Conservation (phyloP, 2,329 filamentous ascomycete genomes). For the Diaporthe sp. region DNA sequence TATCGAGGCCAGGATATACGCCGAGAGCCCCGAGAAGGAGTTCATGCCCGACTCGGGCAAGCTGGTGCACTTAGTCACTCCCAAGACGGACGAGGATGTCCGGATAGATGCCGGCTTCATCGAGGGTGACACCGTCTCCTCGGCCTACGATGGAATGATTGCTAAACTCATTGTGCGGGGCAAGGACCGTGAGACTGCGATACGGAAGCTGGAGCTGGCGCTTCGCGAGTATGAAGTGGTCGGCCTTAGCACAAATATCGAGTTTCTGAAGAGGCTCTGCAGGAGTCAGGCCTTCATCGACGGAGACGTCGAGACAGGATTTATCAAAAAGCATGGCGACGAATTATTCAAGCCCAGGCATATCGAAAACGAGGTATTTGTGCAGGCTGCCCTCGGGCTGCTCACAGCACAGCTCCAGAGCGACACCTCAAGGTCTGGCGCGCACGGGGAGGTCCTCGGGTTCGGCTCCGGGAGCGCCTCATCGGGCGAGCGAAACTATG, state of each 20-base stretch:
- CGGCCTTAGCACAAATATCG: constrained; percentile 93
- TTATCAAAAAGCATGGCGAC: constrained; percentile 88
- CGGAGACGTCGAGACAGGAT: constrained; percentile 94
- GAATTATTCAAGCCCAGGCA: constrained; percentile 79
- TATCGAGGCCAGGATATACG: constrained; percentile 96
- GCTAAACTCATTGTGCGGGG: constrained; percentile 96
- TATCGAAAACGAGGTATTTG: constrained; percentile 80
- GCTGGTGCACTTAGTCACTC: constrained; percentile 85
- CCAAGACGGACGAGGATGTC: constrained; percentile 77
- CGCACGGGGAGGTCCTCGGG: constrained; percentile 67
- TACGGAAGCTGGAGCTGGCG: constrained; percentile 85
- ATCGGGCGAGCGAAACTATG: constrained; percentile 61
- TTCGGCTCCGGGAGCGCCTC: constrained; percentile 62
- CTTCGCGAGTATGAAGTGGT: constrained; percentile 93
- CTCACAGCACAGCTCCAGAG: constrained; percentile 64
- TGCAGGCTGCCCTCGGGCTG: constrained; percentile 88
- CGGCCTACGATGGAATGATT: constrained; percentile 99
- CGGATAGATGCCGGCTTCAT: constrained; percentile 95
- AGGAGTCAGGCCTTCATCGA: constrained; percentile 84
- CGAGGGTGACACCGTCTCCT: constrained; percentile 90
- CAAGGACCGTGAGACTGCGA: constrained; percentile 81
- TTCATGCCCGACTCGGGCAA: constrained; percentile 96
- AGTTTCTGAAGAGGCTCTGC: constrained; percentile 93
- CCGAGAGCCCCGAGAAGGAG: constrained; percentile 90
- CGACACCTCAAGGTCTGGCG: constrained; percentile 47